Evolutionary conservation across 2,329 filamentous ascomycete species (phyloP).

Genomic region (Septoria petroselini): DNA sequence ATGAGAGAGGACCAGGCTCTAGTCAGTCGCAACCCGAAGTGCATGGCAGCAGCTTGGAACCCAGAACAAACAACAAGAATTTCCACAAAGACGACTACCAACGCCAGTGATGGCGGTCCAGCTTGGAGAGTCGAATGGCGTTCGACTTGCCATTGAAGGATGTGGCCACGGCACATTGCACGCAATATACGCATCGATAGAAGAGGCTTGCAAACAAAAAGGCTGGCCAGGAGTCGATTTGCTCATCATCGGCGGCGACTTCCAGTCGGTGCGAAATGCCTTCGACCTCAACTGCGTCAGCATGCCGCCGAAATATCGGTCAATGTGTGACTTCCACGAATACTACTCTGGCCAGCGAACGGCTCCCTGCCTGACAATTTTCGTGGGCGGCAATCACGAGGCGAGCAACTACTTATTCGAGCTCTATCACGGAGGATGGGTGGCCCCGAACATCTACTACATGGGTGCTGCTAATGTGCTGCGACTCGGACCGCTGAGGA

Average conservation of each 20-base stretch:
- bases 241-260: constrained; percentile 93
- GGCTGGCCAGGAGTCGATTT: constrained; percentile 81
- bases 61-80: background rate
- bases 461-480: constrained; percentile 89
- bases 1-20: background rate
- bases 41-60: background rate
- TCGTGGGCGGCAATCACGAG: constrained; percentile 94
- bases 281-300: constrained; percentile 85
- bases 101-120: constrained; percentile 5
- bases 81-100: background rate
- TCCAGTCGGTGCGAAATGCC: constrained; percentile 87
- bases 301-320: constrained; percentile 81
- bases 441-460: constrained; percentile 95
- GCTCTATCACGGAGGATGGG: constrained; percentile 95
- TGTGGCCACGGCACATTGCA: constrained; percentile 91
- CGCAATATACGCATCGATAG: constrained; percentile 81
- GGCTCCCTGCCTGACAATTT: constrained; percentile 87
- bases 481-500: constrained; percentile 76
- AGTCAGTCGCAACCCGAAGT: background rate
- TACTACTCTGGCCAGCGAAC: constrained; percentile 79
- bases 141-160: constrained; percentile 81
- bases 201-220: constrained; percentile 64
- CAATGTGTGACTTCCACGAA: constrained; percentile 86
- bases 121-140: constrained; percentile 16
- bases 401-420: constrained; percentile 87